These are phyloP conservation scores for Penicillium fuscoglaucum DNA, from an alignment of 2,329 filamentous ascomycete species.

Conservation along the genomic window DNA sequence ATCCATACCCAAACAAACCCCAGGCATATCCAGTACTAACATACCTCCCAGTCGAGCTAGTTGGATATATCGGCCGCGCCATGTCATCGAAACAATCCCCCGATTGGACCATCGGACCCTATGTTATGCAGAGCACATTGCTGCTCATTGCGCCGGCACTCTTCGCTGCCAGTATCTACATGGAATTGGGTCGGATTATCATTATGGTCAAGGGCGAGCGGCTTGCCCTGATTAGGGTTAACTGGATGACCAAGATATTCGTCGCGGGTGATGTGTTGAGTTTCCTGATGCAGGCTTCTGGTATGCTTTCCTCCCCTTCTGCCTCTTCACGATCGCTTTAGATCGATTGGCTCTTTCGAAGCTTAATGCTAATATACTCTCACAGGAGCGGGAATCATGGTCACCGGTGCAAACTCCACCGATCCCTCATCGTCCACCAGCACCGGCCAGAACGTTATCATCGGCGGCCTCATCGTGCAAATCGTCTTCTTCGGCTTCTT, in stretches of 20 bases:
- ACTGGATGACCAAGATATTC: slow-evolving; percentile 32
- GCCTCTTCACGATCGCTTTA: not conserved
- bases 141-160: slow-evolving; percentile 29
- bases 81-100: slow-evolving; percentile 41
- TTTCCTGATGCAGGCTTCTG: slow-evolving; percentile 34
- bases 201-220: slow-evolving; percentile 23
- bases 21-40: not conserved
- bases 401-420: slow-evolving; percentile 7
- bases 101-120: slow-evolving; percentile 26
- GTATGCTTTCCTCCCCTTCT: slow-evolving; percentile 6
- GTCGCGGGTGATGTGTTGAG: slow-evolving; percentile 33
- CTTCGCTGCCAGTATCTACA: slow-evolving; percentile 33
- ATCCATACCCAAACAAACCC: not conserved
- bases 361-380: not conserved
- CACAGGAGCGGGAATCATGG: slow-evolving; percentile 25
- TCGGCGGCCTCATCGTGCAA: slow-evolving; percentile 33
- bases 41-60: slow-evolving; percentile 46
- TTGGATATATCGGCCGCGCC: slow-evolving; percentile 55
- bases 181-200: slow-evolving; percentile 28
- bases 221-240: slow-evolving; percentile 24
- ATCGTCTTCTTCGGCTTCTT: slow-evolving; percentile 36
- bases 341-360: not conserved
- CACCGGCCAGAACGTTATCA: slow-evolving; percentile 29
- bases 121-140: slow-evolving; percentile 30
- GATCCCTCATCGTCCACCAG: not conserved